phyloP scores from a whole-genome alignment of 495 filamentous ascomycete species.

The Hypoxylon crocopeplum region DNA sequence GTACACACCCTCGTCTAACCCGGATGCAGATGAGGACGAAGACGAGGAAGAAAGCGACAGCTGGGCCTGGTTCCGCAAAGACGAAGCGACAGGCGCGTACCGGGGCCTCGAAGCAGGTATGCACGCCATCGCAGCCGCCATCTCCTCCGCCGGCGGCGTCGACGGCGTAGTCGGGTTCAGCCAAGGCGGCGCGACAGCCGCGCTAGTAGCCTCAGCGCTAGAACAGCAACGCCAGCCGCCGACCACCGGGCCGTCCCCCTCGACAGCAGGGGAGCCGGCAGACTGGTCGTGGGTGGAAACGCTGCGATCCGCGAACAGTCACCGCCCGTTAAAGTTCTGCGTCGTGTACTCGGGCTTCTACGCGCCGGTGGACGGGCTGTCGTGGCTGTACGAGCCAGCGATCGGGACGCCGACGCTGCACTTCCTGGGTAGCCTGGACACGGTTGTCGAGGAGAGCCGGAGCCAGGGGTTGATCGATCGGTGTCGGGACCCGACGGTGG shows the following conservation, averaged over 20 bases:
- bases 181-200: constrained; percentile 71
- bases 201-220: constrained; percentile 67
- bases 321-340: constrained; percentile 76
- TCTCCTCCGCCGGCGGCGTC: constrained; percentile 65
- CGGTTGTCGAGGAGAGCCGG: constrained; percentile 81
- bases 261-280: constrained; percentile 49
- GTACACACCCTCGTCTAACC: constrained; percentile 52
- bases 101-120: constrained; percentile 71
- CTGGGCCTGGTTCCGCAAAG: constrained; percentile 88
- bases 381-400: constrained; percentile 75
- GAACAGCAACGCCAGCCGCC: constrained; percentile 55
- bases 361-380: constrained; percentile 66
- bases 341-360: constrained; percentile 82
- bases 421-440: constrained; percentile 84
- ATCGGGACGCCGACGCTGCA: constrained; percentile 81
- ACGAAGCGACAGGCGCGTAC: constrained; percentile 65
- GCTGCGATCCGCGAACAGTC: constrained; percentile 53
- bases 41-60: constrained; percentile 60
- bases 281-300: constrained; percentile 43
- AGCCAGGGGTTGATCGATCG: constrained; percentile 69
- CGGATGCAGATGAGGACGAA: constrained; percentile 1
- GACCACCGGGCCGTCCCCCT: constrained; percentile 50
- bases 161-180: constrained; percentile 81
- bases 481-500: constrained; percentile 68
- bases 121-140: constrained; percentile 59